Conservation (phyloP, 2,329 filamentous ascomycete species). For the Phaeosphaeriaceae sp. region DNA sequence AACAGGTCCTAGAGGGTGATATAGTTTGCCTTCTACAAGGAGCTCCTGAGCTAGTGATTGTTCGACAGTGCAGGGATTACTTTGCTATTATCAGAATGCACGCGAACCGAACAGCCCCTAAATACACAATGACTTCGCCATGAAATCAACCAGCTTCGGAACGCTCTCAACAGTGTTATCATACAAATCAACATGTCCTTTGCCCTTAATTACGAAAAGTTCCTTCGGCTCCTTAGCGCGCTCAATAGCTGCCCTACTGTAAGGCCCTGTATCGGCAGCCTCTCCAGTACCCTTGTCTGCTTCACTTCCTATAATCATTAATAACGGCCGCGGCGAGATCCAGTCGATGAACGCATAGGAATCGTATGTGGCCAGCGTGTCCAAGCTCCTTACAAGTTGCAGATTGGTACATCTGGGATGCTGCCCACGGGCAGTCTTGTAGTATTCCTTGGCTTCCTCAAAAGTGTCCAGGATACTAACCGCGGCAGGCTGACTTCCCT, state of each 20-base stretch:
- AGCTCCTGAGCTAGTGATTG: slow-evolving; percentile 6
- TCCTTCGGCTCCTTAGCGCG: slow-evolving; percentile 36
- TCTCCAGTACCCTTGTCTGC: slow-evolving; percentile 5
- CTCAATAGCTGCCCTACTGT: slow-evolving; percentile 25
- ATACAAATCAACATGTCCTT: slow-evolving; percentile 34
- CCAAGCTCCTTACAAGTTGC: not conserved
- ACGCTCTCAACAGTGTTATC: slow-evolving; percentile 17
- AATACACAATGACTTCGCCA: not conserved
- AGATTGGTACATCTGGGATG: not conserved
- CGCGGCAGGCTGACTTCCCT: not conserved
- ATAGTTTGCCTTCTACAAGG: slow-evolving; percentile 9
- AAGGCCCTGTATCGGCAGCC: slow-evolving; percentile 28
- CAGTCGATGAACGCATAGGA: not conserved
- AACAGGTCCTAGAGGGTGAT: slow-evolving; percentile 9
- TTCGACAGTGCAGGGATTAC: slow-evolving; percentile 3
- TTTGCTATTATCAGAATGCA: slow-evolving; percentile 3
- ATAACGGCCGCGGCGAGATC: not conserved
- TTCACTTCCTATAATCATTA: not conserved
- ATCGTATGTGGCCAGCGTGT: not conserved
- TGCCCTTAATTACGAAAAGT: slow-evolving; percentile 24
- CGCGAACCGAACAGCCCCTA: no score
- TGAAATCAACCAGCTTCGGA: slow-evolving; percentile 7
- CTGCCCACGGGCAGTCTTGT: not conserved
- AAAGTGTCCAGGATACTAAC: not conserved
- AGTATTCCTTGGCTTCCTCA: slow-evolving; percentile 1